These are phyloP conservation scores for Colletotrichum truncatum DNA, from an alignment of 2,329 filamentous ascomycete genomes.

Conservation along the genomic window DNA sequence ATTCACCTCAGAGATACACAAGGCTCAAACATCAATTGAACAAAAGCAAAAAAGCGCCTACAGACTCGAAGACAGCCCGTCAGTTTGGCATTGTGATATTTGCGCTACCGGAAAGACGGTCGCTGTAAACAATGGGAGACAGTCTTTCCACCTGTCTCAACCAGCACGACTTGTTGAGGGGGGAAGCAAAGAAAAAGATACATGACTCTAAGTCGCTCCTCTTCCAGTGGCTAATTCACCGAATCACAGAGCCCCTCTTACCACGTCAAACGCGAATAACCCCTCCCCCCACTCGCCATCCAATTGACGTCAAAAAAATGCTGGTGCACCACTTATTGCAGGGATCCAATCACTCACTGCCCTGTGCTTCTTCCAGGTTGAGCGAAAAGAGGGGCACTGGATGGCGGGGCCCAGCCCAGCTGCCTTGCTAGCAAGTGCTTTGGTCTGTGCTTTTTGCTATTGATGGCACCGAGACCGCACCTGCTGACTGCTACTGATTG, in stretches of 20 bases:
- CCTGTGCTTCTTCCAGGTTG: conserved; percentile 12
- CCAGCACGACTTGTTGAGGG: conserved; percentile 12
- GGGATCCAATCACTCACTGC: conserved; percentile 6
- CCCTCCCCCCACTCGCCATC: conserved; percentile 24
- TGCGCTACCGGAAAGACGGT: too few species aligned
- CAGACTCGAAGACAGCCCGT: too few species aligned
- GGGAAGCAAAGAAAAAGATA: background rate
- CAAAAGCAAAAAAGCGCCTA: too few species aligned
- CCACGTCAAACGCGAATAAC: conserved; percentile 24
- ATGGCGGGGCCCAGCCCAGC: conserved; percentile 3
- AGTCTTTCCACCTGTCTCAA: background rate
- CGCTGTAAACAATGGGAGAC: background rate
- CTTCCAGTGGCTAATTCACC: too few species aligned
- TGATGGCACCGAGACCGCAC: conserved; percentile 1
- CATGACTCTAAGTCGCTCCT: background rate
- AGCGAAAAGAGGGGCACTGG: background rate
- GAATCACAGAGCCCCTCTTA: conserved; percentile 17
- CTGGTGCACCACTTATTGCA: conserved; percentile 1
- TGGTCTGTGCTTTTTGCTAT: background rate
- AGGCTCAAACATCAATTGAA: too few species aligned
- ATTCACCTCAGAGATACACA: too few species aligned
- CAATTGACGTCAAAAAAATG: conserved; percentile 30
- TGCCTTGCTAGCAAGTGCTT: background rate
- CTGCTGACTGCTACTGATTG: conserved; percentile 24
- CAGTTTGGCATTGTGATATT: too few species aligned